Percentiles rank a stretch among this genome's conserved stretches.
Evolutionary conservation across 257 asterid genomes (phyloP).

Genomic region (Vinca minor): DNA sequence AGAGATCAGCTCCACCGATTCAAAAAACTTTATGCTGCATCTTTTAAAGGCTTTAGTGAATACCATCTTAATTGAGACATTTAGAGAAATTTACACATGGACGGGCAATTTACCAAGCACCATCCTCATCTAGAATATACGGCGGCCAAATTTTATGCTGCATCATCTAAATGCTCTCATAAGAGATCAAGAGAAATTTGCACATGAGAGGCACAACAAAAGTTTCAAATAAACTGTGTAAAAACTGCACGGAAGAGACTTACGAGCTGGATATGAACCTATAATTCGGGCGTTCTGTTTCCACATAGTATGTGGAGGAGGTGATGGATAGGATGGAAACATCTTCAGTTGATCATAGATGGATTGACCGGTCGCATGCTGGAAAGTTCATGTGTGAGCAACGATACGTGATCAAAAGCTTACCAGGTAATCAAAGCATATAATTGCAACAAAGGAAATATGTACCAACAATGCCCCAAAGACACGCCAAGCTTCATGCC

Average conservation of each 20-base stretch:
- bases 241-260: background rate
- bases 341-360: slow-evolving; percentile 58
- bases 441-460: background rate
- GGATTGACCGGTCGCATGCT: slow-evolving; percentile 87
- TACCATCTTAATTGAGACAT: too few species aligned
- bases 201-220: background rate
- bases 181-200: background rate
- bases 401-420: background rate
- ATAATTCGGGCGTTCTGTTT: slow-evolving; percentile 44
- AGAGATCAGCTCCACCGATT: too few species aligned
- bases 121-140: too few species aligned
- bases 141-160: background rate
- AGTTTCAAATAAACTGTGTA: background rate
- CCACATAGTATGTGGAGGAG: slow-evolving; percentile 38
- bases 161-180: background rate
- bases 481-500: slow-evolving; percentile 94
- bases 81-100: too few species aligned
- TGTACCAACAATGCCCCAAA: slow-evolving; percentile 58
- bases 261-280: slow-evolving; percentile 33
- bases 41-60: too few species aligned
- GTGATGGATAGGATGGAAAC: slow-evolving; percentile 55
- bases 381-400: slow-evolving; percentile 4
- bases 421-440: slow-evolving; percentile 32
- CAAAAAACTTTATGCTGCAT: too few species aligned
- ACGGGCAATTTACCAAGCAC: too few species aligned